A percentile compares a stretch with the other conserved stretches of the same genome.
Evolutionary conservation across 805 yeast genomes (phyloP).

Genomic region (Cyberlindnera veronae): DNA sequence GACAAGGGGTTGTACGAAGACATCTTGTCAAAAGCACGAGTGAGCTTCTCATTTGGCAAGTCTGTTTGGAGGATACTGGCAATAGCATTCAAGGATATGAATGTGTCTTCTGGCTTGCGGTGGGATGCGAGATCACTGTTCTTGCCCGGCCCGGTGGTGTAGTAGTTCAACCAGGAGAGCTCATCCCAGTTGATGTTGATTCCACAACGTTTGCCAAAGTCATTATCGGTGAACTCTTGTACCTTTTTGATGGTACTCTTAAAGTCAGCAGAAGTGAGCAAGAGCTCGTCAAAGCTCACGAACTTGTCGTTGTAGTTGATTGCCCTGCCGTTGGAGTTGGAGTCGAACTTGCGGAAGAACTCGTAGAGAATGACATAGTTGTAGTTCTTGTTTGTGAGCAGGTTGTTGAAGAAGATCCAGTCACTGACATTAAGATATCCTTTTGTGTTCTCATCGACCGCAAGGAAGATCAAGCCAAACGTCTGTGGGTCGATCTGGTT

Average conservation of each 20-base stretch:
- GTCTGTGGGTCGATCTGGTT: constrained; percentile 53
- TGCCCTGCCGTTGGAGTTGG: constrained; percentile 28
- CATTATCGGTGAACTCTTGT: constrained; percentile 31
- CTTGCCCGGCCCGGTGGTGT: constrained; percentile 15
- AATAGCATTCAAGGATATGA: constrained; percentile 36
- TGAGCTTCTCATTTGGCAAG: constrained; percentile 34
- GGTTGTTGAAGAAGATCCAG: constrained; percentile 67
- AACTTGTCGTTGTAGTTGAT: constrained; percentile 36
- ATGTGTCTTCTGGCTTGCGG: constrained; percentile 21
- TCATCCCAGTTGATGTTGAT: constrained; percentile 35
- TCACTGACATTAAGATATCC: constrained; percentile 70
- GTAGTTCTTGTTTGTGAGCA: constrained; percentile 45
- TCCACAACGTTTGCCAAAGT: constrained; percentile 29
- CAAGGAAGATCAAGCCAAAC: constrained; percentile 69
- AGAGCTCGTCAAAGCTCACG: constrained; percentile 36
- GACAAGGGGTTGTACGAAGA: constrained; percentile 29
- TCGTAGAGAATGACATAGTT: constrained; percentile 52
- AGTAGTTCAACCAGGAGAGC: constrained; percentile 22
- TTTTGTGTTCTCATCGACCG: constrained; percentile 68
- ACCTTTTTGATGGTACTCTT: constrained; percentile 31
- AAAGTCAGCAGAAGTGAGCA: constrained; percentile 29
- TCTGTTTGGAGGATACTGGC: constrained; percentile 40
- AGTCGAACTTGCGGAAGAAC: constrained; percentile 48
- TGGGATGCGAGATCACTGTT: constrained; percentile 1
- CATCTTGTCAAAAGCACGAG: constrained; percentile 25